Evolutionary conservation across 768 basidiomycete genomes (phyloP), one percentile per base, ranked within the genome.

Genomic region (Mycena vulgaris): DNA sequence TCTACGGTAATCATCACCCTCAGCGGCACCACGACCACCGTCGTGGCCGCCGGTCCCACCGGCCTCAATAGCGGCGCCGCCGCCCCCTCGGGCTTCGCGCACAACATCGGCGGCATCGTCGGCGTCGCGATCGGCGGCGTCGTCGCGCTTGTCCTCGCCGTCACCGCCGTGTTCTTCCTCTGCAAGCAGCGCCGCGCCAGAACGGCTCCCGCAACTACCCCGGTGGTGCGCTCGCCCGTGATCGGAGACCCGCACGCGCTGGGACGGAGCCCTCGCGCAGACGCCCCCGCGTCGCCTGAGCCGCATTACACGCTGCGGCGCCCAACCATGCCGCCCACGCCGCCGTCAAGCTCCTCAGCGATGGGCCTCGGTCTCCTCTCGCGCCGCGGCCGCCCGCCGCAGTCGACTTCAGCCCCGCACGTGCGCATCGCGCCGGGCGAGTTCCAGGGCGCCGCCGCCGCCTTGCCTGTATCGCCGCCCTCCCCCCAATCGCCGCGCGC

Each of bases 91-190:
- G 16, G 8, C 3, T 68, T 68, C 33, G 4, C 66, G 25, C 66
- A 27, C 23, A 68, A 68, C 25, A 52, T 60, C 40, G 66, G 66
- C 31, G 66, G 51, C 17, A 68, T 68, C 42, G 35, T 68, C 1
- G 66, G 66, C 30, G 47, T 69, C 35, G 67, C 67, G 0, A 14
- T 69, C n/a, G 61, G 67, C n/a, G 52, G 67, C 27, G 52, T 53
- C 16, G 28, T 63, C 17, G 42, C 53, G 0, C 53, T 69, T 45
- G 5, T 58, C 33, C 33, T 62, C 28, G 58, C 19, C 25, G 61
- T 17, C 37, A 33, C 47, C 23, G 6, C 48, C 3, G 6, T 55
- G n/a, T 63, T 62, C 30, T 55, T 56, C 28, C n/a, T n/a, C 8
- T 61, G 39, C 40, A 58, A 23, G 19, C n/a, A n/a, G n/a, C n/a